Conservation (phyloP, 371 early-diverging fungal genomes). For the Cokeromyces recurvatus region DNA sequence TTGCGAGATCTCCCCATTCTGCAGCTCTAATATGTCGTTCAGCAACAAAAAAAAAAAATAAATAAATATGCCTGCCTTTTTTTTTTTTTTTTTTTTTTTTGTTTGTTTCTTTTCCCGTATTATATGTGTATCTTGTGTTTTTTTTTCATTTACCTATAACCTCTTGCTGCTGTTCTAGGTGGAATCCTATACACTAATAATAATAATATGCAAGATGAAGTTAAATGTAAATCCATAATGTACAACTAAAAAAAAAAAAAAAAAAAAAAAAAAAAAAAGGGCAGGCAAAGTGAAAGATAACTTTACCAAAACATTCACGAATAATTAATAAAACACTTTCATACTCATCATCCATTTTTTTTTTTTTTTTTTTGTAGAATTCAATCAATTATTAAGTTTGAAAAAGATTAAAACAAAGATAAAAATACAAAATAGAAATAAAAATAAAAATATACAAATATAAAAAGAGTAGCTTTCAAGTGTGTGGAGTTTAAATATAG, state of each 20-base stretch:
- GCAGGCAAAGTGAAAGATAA: background rate
- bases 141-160: slow-evolving; percentile 56
- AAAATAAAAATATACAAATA: too few species aligned
- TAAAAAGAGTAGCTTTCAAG: too few species aligned
- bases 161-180: slow-evolving; percentile 69
- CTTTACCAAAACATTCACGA: slow-evolving; percentile 74
- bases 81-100: background rate
- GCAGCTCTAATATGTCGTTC: slow-evolving; percentile 64
- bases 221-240: background rate
- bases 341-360: slow-evolving; percentile 46
- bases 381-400: too few species aligned
- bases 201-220: background rate
- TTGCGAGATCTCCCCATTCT: slow-evolving; percentile 82
- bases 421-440: too few species aligned
- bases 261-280: too few species aligned
- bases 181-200: slow-evolving; percentile 72
- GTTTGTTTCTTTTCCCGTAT: too few species aligned
- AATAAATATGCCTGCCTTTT: background rate
- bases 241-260: too few species aligned
- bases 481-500: too few species aligned
- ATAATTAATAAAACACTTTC: slow-evolving; percentile 80
- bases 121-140: too few species aligned
- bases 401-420: too few species aligned
- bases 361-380: too few species aligned
- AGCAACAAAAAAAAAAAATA: too few species aligned